A percentile compares a stretch with the other conserved stretches of the same genome.
These are phyloP conservation scores for Neonectria faginata DNA, from an alignment of 2,329 filamentous ascomycete species.

Conservation along the genomic window DNA sequence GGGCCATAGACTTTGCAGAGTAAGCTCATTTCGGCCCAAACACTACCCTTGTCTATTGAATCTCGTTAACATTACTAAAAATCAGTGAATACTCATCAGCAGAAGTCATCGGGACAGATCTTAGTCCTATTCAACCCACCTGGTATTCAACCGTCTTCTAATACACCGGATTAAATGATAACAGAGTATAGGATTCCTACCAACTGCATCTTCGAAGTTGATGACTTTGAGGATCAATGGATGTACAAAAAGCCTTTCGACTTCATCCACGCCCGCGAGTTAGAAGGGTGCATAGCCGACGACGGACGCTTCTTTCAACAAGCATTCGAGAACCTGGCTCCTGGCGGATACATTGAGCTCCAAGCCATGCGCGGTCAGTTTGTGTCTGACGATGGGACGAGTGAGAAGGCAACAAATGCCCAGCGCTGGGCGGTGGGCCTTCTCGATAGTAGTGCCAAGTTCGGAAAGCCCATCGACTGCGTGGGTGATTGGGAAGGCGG, in stretches of 20 bases:
- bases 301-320: not conserved
- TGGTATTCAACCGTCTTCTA: not conserved
- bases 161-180: not conserved
- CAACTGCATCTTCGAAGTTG: not conserved
- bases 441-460: conserved; percentile 19
- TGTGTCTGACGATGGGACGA: not conserved
- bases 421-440: conserved; percentile 22
- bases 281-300: not conserved
- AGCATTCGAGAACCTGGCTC: not conserved
- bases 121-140: not conserved
- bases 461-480: conserved; percentile 22
- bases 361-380: not conserved
- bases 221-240: conserved; percentile 10
- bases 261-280: not conserved
- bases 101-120: not conserved
- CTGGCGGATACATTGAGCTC: not conserved
- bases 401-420: not conserved
- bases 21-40: not conserved
- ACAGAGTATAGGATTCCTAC: not conserved
- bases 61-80: not conserved
- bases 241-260: not conserved
- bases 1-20: not conserved
- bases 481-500: conserved; percentile 7
- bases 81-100: not conserved
- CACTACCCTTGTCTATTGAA: not conserved